Evolutionary conservation across 345 rosid genomes (phyloP).

Genomic region (Gossypium longicalyx): DNA sequence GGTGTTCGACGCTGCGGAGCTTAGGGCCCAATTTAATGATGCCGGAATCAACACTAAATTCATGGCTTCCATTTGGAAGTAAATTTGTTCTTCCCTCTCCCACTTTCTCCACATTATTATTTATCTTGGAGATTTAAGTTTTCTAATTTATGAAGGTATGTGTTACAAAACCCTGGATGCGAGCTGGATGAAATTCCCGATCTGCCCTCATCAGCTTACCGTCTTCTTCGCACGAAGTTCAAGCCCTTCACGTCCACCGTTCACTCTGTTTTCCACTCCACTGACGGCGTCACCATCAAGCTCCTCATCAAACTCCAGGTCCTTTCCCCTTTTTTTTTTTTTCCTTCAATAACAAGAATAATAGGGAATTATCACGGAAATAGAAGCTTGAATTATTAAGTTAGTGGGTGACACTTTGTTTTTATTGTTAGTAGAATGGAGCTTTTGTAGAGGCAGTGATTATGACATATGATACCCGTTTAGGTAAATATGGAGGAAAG

Average conservation of each 20-base stretch:
- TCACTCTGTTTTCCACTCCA: constrained; percentile 64
- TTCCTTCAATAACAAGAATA: background rate
- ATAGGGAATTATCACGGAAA: background rate
- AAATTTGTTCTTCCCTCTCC: background rate
- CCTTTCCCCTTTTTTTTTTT: constrained; percentile 1
- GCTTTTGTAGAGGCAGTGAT: constrained; percentile 92
- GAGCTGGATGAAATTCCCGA: constrained; percentile 68
- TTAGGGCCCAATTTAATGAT: constrained; percentile 50
- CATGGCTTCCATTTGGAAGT: constrained; percentile 77
- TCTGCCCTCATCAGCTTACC: constrained; percentile 67
- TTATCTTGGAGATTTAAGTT: background rate
- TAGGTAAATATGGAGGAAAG: constrained; percentile 81
- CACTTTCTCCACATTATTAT: background rate
- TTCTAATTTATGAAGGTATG: constrained; percentile 31
- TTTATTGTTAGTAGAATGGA: constrained; percentile 47
- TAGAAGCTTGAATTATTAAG: no score
- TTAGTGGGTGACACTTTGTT: background rate
- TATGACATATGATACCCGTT: constrained; percentile 81
- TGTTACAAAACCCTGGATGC: constrained; percentile 70
- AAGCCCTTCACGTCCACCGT: constrained; percentile 68
- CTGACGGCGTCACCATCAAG: constrained; percentile 78
- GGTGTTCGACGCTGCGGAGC: constrained; percentile 59
- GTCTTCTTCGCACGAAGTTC: constrained; percentile 71
- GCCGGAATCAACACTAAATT: constrained; percentile 59
- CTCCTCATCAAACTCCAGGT: constrained; percentile 86